Conservation (phyloP, 257 asterid species). For the Ehretia macrophylla region DNA sequence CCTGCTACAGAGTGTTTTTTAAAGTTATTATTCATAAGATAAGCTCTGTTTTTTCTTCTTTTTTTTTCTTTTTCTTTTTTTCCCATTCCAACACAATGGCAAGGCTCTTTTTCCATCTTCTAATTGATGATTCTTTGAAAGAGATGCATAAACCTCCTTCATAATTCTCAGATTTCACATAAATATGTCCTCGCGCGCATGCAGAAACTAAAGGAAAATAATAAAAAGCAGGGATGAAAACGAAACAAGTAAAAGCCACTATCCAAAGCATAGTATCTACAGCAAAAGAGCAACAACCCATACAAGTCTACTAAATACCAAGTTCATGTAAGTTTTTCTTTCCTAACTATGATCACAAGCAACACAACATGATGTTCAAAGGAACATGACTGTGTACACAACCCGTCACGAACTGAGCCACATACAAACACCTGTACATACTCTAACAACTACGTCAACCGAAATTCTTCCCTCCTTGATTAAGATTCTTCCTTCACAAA, state of each 20-base stretch:
- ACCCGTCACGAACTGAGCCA: slow-evolving; percentile 12
- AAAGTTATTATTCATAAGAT: too few relatives aligned
- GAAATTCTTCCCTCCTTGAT: slow-evolving; percentile 7
- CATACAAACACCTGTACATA: slow-evolving; percentile 5
- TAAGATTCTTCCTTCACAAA: slow-evolving; percentile 51
- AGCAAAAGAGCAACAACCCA: neutral
- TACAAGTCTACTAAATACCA: neutral
- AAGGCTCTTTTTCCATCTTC: too few relatives aligned
- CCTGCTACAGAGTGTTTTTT: too few relatives aligned
- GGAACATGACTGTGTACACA: neutral
- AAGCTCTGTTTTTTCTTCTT: too few relatives aligned
- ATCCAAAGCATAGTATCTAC: neutral
- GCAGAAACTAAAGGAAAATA: too few relatives aligned
- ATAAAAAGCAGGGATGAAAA: neutral
- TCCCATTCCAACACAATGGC: too few relatives aligned
- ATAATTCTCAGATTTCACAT: too few relatives aligned
- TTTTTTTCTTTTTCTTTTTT: too few relatives aligned
- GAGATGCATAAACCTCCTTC: too few relatives aligned
- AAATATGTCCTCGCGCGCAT: too few relatives aligned
- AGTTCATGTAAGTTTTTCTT: neutral
- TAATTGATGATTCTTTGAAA: too few relatives aligned
- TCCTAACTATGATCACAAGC: neutral
- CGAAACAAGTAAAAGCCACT: neutral
- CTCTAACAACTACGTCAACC: neutral
- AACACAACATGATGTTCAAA: neutral